Percentiles rank a stretch among this genome's conserved stretches.
These are phyloP conservation scores for Paecilomyces sp. DNA, from an alignment of 2,329 filamentous ascomycete species.

Conservation along the genomic window DNA sequence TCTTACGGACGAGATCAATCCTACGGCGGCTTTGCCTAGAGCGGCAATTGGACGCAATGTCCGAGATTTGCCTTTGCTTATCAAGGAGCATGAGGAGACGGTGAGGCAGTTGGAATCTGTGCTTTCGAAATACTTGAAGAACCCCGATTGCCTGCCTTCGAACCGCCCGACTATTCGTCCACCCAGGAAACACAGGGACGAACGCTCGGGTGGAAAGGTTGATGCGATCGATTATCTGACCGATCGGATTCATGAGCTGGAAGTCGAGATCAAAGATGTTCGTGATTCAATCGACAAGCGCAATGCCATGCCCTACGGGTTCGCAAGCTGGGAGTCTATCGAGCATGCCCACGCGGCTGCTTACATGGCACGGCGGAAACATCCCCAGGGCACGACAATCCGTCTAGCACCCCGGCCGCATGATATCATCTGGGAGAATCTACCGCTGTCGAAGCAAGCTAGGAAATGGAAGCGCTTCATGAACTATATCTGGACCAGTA, in stretches of 20 bases:
- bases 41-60: slow-evolving; percentile 86
- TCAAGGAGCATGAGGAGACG: slow-evolving; percentile 71
- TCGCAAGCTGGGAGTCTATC: slow-evolving; percentile 87
- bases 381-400: slow-evolving; percentile 70
- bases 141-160: slow-evolving; percentile 71
- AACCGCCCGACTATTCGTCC: slow-evolving; percentile 72
- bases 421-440: slow-evolving; percentile 94
- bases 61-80: slow-evolving; percentile 77
- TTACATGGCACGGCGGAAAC: slow-evolving; percentile 71
- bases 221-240: slow-evolving; percentile 94
- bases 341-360: slow-evolving; percentile 82
- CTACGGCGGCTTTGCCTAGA: slow-evolving; percentile 69
- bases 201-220: slow-evolving; percentile 63
- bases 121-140: slow-evolving; percentile 82
- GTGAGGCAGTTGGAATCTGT: slow-evolving; percentile 78
- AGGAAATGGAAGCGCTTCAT: slow-evolving; percentile 67
- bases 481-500: slow-evolving; percentile 75
- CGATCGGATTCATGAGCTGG: slow-evolving; percentile 72
- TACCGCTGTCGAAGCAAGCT: slow-evolving; percentile 62
- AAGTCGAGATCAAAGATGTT: slow-evolving; percentile 76
- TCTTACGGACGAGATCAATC: slow-evolving; percentile 72
- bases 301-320: slow-evolving; percentile 84
- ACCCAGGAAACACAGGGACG: slow-evolving; percentile 69
- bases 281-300: slow-evolving; percentile 76
- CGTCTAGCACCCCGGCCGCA: slow-evolving; percentile 75